A percentile compares a stretch with the other conserved stretches of the same genome.
Conservation (phyloP, 1,284 basidiomycete genomes). For the Ganoderma lucidum region DNA sequence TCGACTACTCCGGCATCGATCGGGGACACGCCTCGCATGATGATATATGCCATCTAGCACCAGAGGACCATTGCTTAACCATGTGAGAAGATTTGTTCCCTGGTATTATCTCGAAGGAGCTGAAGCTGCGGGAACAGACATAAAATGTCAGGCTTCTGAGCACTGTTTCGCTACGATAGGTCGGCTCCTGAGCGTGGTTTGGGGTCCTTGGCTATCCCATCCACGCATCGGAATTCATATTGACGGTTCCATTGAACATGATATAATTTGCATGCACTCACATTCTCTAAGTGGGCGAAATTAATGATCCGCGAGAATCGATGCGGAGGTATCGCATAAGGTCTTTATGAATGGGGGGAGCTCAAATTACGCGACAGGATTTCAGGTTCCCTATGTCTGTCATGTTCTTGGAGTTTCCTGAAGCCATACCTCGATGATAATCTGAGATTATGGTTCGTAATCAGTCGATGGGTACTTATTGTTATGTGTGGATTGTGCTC, state of each 20-base stretch:
- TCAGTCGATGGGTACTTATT: background rate
- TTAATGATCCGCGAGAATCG: too few species aligned
- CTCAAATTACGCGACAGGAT: too few species aligned
- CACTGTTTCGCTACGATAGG: background rate
- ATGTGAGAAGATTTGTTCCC: background rate
- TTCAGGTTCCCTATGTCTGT: too few species aligned
- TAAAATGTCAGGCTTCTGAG: background rate
- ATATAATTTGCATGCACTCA: too few species aligned
- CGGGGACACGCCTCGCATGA: background rate
- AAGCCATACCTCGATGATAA: background rate
- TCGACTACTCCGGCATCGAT: background rate
- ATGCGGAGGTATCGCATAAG: too few species aligned
- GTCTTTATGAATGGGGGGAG: too few species aligned
- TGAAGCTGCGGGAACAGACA: background rate
- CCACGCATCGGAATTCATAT: too few species aligned
- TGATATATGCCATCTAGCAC: background rate
- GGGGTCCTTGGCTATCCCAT: too few species aligned
- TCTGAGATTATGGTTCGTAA: background rate
- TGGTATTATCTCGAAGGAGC: background rate
- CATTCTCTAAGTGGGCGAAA: too few species aligned
- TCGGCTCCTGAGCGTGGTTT: background rate
- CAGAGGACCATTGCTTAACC: background rate
- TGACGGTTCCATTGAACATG: too few species aligned
- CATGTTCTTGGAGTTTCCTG: too few species aligned
- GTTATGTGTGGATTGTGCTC: too few species aligned